These are phyloP conservation scores for Cadophora gregata DNA, from an alignment of 2,329 filamentous ascomycete species.

Conservation along the genomic window DNA sequence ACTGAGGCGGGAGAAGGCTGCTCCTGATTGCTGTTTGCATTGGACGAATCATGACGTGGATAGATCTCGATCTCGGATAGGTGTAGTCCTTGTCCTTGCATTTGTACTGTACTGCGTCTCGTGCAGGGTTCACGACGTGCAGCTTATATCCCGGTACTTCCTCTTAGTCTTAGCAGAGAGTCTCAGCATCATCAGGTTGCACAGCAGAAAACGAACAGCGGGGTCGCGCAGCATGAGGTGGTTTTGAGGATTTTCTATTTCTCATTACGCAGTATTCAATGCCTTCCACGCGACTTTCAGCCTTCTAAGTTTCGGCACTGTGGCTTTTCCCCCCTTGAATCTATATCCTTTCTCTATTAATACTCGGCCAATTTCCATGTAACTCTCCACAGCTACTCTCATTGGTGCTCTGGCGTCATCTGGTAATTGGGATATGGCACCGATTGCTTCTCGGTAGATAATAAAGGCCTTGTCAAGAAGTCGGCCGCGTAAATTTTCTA, in stretches of 20 bases:
- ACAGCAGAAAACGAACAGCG: not conserved
- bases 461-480: constrained; percentile 66
- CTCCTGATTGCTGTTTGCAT: constrained; percentile 10
- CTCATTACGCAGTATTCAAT: constrained; percentile 44
- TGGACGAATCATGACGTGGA: constrained; percentile 29
- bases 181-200: not conserved
- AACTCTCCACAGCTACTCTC: constrained; percentile 74
- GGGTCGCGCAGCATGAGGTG: not conserved
- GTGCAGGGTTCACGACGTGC: constrained; percentile 14
- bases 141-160: not conserved
- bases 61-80: no score
- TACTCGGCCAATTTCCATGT: constrained; percentile 77
- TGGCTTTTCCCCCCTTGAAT: constrained; percentile 51
- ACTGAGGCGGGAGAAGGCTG: constrained; percentile 20
- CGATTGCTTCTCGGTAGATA: constrained; percentile 60
- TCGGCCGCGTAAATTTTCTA: constrained; percentile 57
- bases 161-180: not conserved
- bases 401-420: constrained; percentile 65
- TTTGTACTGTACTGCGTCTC: not conserved
- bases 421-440: constrained; percentile 66
- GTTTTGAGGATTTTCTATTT: constrained; percentile 14
- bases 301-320: constrained; percentile 53
- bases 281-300: constrained; percentile 64
- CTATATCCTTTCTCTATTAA: constrained; percentile 50
- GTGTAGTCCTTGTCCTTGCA: no score